Conservation (phyloP, 129 eudicot genomes). For the Tanacetum coccineum region DNA sequence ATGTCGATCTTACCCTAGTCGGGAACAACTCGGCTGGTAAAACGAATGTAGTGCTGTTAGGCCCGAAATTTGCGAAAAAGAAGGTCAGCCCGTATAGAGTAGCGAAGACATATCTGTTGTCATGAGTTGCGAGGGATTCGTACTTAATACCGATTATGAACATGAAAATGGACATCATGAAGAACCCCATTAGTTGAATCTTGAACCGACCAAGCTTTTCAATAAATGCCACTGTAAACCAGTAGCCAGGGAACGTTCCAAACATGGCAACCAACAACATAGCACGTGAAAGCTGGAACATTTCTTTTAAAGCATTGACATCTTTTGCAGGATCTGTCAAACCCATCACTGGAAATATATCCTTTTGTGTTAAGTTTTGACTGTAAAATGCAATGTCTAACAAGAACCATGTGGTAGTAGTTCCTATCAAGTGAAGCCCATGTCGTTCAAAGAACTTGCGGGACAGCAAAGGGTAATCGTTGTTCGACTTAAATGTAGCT, state of each 20-base stretch:
- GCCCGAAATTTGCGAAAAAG: slow-evolving; percentile 70
- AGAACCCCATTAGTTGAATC: slow-evolving; percentile 54
- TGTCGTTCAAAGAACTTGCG: slow-evolving; percentile 41
- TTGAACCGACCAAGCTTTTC: slow-evolving; percentile 52
- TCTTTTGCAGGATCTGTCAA: slow-evolving; percentile 19
- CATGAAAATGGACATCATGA: slow-evolving; percentile 69
- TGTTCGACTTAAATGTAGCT: slow-evolving; percentile 34
- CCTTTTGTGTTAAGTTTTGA: slow-evolving; percentile 60
- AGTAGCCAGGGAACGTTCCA: slow-evolving; percentile 64
- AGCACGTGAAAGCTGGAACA: slow-evolving; percentile 57
- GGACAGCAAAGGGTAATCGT: slow-evolving; percentile 41
- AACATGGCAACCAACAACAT: slow-evolving; percentile 49
- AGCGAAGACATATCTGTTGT: slow-evolving; percentile 40
- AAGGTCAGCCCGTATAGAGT: slow-evolving; percentile 49
- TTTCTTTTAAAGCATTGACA: slow-evolving; percentile 45
- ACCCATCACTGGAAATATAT: slow-evolving; percentile 49
- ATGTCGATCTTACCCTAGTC: slow-evolving; percentile 53
- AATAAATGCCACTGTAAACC: slow-evolving; percentile 66
- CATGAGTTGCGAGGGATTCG: slow-evolving; percentile 21
- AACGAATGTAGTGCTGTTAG: slow-evolving; percentile 57
- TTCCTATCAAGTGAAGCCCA: slow-evolving; percentile 52
- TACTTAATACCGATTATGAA: slow-evolving; percentile 47
- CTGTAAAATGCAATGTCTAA: slow-evolving; percentile 60
- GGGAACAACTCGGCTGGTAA: slow-evolving; percentile 71
- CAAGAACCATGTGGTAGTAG: slow-evolving; percentile 53